These are phyloP conservation scores for Ophiostoma quercus DNA, from an alignment of 2,329 filamentous ascomycete genomes.

Conservation along the genomic window DNA sequence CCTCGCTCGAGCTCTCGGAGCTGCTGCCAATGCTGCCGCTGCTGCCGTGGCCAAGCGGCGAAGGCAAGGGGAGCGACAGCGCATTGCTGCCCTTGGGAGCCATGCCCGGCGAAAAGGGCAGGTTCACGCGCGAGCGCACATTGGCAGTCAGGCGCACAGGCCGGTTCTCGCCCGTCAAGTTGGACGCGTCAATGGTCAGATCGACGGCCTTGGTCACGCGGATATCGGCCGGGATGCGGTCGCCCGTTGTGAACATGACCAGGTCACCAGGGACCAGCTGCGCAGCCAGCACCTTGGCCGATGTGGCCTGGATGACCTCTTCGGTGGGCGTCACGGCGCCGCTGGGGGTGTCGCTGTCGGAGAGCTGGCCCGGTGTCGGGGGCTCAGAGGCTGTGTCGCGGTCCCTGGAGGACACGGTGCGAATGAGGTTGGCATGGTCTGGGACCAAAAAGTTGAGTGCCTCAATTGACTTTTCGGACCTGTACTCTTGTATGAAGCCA, in stretches of 20 bases:
- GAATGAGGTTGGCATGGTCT: slow-evolving; percentile 91
- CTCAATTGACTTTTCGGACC: slow-evolving; percentile 95
- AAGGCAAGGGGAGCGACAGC: slow-evolving; percentile 35
- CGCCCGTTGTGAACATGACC: slow-evolving; percentile 89
- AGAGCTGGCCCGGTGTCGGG: background rate
- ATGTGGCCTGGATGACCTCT: slow-evolving; percentile 63
- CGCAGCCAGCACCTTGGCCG: slow-evolving; percentile 77
- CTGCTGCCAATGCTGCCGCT: background rate
- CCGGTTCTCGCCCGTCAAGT: slow-evolving; percentile 93
- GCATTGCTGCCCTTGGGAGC: slow-evolving; percentile 21
- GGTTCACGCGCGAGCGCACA: slow-evolving; percentile 39
- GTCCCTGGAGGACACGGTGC: slow-evolving; percentile 41
- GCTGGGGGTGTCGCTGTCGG: slow-evolving; percentile 31
- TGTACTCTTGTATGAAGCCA: slow-evolving; percentile 94
- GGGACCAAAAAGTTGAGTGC: slow-evolving; percentile 90
- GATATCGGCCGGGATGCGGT: slow-evolving; percentile 93
- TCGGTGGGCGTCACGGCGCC: slow-evolving; percentile 54
- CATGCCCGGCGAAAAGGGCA: slow-evolving; percentile 18
- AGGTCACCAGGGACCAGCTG: slow-evolving; percentile 89
- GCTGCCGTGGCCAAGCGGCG: slow-evolving; percentile 25
- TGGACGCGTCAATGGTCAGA: slow-evolving; percentile 91
- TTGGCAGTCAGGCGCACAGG: slow-evolving; percentile 75
- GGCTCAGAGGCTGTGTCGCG: slow-evolving; percentile 31
- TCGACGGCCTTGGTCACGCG: slow-evolving; percentile 87
- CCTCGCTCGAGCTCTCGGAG: slow-evolving; percentile 60